Conservation (phyloP, 305 asterid genomes). For the Caryopteris hybrid region DNA sequence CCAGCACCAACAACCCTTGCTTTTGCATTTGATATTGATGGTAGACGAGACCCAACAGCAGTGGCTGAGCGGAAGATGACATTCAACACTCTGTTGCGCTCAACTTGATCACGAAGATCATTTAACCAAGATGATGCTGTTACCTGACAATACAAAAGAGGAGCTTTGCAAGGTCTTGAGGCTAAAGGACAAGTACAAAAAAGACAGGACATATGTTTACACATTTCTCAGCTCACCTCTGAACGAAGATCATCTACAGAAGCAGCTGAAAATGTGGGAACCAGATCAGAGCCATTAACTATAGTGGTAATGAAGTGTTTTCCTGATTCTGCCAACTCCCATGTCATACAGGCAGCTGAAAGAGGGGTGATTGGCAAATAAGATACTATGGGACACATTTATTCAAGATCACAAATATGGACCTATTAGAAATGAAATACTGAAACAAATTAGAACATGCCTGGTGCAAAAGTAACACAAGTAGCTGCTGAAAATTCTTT, state of each 20-base stretch:
- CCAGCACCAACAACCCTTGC: constrained; percentile 91
- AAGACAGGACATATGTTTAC: neutral
- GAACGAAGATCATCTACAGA: constrained; percentile 84
- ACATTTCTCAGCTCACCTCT: constrained; percentile 47
- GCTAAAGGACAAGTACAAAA: constrained; percentile 6
- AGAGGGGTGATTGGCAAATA: constrained; percentile 3
- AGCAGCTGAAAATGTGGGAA: constrained; percentile 83
- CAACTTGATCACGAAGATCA: constrained; percentile 90
- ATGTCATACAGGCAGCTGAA: constrained; percentile 91
- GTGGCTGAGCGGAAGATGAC: constrained; percentile 79
- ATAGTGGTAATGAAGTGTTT: constrained; percentile 74
- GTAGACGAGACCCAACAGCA: constrained; percentile 80
- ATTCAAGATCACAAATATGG: neutral
- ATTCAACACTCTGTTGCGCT: constrained; percentile 57
- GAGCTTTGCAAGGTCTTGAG: constrained; percentile 12
- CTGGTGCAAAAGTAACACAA: constrained; percentile 87
- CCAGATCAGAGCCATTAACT: constrained; percentile 87
- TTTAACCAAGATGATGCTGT: constrained; percentile 87
- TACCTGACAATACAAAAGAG: constrained; percentile 40
- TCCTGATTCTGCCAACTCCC: constrained; percentile 92
- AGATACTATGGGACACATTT: neutral
- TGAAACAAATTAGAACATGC: constrained; percentile 28
- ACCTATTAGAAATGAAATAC: neutral
- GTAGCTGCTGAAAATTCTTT: constrained; percentile 67
- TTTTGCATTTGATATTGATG: constrained; percentile 76